Evolutionary conservation across 768 basidiomycete species (phyloP).

Genomic region (Chalciporus piperatus): DNA sequence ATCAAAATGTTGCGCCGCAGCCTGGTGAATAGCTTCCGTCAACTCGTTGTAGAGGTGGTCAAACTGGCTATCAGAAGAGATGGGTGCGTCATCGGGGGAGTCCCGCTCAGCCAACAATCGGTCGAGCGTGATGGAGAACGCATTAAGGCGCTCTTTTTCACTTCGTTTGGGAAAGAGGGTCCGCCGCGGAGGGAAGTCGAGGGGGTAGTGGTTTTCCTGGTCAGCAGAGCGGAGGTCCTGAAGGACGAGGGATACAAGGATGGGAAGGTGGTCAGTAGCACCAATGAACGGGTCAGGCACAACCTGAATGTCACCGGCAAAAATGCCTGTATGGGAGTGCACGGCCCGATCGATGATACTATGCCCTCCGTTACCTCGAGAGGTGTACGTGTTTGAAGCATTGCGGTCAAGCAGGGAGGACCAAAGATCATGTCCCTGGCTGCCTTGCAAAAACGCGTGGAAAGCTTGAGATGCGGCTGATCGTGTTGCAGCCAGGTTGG

Average conservation of each 20-base stretch:
- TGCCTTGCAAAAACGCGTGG: background rate
- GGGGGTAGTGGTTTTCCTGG: background rate
- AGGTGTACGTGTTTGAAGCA: background rate
- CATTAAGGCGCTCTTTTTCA: no score
- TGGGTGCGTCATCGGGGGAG: no score
- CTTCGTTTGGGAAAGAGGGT: no score
- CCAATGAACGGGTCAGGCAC: background rate
- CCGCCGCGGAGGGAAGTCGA: no score
- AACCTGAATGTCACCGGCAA: background rate
- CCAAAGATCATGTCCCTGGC: background rate
- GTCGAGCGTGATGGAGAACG: no score
- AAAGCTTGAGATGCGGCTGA: background rate
- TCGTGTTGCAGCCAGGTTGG: background rate
- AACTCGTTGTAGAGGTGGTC: no score
- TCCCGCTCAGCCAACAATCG: no score
- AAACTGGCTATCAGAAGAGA: no score
- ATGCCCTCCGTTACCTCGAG: background rate
- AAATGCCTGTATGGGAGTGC: background rate
- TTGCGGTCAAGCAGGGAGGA: background rate
- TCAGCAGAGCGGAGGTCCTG: background rate
- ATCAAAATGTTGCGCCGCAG: no score
- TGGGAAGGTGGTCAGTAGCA: background rate
- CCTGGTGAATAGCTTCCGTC: no score
- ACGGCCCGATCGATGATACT: background rate
- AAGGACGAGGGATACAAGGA: background rate